Evolutionary conservation across 164 flowering plant genomes (phyloP), one percentile per base, ranked within the genome.

Genomic region (Buxus sempervirens): DNA sequence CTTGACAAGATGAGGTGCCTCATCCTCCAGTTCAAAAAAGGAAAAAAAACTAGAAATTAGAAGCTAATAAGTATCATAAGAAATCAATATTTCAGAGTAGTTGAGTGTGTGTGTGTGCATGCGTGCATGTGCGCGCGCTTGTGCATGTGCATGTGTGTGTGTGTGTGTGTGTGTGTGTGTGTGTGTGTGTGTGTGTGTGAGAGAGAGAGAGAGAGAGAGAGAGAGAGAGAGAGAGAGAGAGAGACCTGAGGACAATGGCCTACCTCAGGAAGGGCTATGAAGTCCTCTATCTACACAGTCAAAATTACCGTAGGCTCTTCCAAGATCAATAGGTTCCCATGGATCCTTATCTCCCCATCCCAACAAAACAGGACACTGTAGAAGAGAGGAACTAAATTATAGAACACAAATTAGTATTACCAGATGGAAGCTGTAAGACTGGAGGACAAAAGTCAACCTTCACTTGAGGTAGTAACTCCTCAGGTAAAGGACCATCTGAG

Each of bases 281-380:
- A 94, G 48, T 90, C 95, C 74, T 91, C 96, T n/a, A n/a, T n/a
- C n/a, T 0, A 94, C 98, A 42, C 82, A 16, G 61, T 83, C 84
- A 61, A 91, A 91, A 23, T 84, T 77, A 42, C 74, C 82, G 78
- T 83, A 94, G 48, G 81, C 85, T 85, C 84, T 81, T 60, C 98
- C 98, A 45, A 88, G 88, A 55, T 94, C 89, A 48, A 91, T 80
- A 38, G 95, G 96, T 73, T 94, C 98, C 98, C 98, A 94, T 23
- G 98, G 98, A 82, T 94, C 98, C 84, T 86, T 94, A 69, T 94
- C 97, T 19, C 98, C n/a, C n/a, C n/a, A n/a, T n/a, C n/a, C 98
- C 98, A 94, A 78, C 77, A 90, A 61, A 73, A 94, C 96, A 59
- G 98, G 98, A 69, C 98, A 91, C 98, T 94, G 75, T 18, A 80